phyloP scores from a whole-genome alignment of 2,329 filamentous ascomycete species.

The Botrytis byssoidea region DNA sequence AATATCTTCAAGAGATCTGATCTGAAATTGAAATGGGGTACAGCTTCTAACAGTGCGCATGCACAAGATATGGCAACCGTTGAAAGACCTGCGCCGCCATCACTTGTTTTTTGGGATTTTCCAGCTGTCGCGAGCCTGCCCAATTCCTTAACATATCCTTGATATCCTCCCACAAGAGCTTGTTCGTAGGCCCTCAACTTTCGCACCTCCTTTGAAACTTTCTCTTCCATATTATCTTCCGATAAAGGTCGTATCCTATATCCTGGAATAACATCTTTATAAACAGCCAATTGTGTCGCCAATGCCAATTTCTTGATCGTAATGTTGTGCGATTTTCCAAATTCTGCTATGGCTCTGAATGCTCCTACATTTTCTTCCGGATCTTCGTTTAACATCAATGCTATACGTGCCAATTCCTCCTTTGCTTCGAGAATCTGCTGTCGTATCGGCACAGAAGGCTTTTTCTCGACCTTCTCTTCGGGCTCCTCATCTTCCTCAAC shows the following conservation, averaged over 20 bases:
- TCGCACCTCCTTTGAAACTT: conserved; percentile 89
- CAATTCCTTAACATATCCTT: conserved; percentile 77
- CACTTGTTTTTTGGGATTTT: conserved; percentile 40
- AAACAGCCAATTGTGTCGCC: conserved; percentile 83
- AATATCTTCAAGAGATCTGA: conserved; percentile 83
- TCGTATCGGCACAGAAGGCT: conserved; percentile 66
- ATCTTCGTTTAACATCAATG: conserved; percentile 79
- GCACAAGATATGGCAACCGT: conserved; percentile 82
- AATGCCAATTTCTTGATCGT: conserved; percentile 83
- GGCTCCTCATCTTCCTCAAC: conserved; percentile 49
- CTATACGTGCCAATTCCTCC: conserved; percentile 85
- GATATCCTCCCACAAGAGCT: conserved; percentile 79
- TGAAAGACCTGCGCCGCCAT: conserved; percentile 53
- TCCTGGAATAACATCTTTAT: conserved; percentile 93
- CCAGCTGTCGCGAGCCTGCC: conserved; percentile 63
- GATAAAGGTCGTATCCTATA: conserved; percentile 85
- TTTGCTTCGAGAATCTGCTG: conserved; percentile 85
- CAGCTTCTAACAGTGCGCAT: conserved; percentile 74
- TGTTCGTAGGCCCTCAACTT: conserved; percentile 83
- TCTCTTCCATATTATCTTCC: conserved; percentile 72
- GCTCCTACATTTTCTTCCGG: conserved; percentile 84
- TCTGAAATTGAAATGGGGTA: conserved; percentile 97
- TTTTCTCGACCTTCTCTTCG: conserved; percentile 50
- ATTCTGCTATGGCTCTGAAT: conserved; percentile 73
- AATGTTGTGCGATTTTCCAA: conserved; percentile 66